Evolutionary conservation across 495 filamentous ascomycete genomes (phyloP).

Genomic region (Stereocaulon alpinum): DNA sequence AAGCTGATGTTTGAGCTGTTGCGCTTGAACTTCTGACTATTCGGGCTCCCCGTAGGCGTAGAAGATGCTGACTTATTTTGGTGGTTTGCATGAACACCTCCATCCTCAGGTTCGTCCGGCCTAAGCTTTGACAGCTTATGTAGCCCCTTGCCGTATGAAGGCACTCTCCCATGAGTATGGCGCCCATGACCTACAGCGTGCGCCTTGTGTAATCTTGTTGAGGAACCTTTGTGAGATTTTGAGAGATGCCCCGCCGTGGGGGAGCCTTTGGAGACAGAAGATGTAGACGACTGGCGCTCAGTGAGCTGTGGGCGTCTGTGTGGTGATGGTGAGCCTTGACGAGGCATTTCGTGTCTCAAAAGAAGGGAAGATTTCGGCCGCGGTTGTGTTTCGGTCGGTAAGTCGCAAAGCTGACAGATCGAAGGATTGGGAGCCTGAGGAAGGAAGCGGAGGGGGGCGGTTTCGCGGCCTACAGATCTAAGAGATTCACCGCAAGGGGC

Average conservation of each 20-base stretch:
- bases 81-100: constrained; percentile 1
- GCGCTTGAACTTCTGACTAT: constrained; percentile 14
- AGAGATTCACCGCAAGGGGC: not conserved
- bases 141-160: constrained; percentile 32
- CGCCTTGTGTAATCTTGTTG: constrained; percentile 20
- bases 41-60: constrained; percentile 21
- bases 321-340: constrained; percentile 18
- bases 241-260: constrained; percentile 8
- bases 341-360: constrained; percentile 9
- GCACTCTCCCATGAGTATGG: constrained; percentile 22
- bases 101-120: constrained; percentile 6
- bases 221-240: constrained; percentile 20
- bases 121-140: constrained; percentile 30
- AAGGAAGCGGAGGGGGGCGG: not conserved
- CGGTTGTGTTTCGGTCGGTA: not conserved
- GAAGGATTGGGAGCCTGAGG: not conserved
- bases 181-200: constrained; percentile 23
- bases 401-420: not conserved
- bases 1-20: constrained; percentile 18
- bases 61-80: constrained; percentile 19
- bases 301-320: constrained; percentile 15
- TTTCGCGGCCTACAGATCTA: not conserved
- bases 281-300: constrained; percentile 18
- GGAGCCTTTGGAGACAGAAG: constrained; percentile 20
- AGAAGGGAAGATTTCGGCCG: not conserved